A percentile compares a stretch with the other conserved stretches of the same genome.
Conservation (phyloP, 2,329 filamentous ascomycete genomes). For the Xylariaceae sp. region DNA sequence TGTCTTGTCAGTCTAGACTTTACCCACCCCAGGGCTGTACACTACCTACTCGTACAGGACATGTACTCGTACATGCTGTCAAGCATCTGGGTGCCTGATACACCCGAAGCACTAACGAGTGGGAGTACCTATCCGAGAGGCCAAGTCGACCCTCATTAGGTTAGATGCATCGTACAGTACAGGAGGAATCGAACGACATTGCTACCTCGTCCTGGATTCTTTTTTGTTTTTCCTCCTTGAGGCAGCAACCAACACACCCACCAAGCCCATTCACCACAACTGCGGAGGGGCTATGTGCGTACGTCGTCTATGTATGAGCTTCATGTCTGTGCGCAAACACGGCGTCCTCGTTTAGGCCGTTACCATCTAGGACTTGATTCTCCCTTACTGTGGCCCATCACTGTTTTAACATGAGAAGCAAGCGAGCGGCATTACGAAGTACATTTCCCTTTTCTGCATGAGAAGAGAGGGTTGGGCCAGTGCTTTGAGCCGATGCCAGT, state of each 20-base stretch:
- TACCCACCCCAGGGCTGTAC: too few species aligned
- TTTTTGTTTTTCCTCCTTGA: not conserved
- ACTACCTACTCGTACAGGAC: not conserved
- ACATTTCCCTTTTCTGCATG: not conserved
- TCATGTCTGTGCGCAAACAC: not conserved
- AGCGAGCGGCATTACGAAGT: not conserved
- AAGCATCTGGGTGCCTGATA: not conserved
- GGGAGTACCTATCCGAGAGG: not conserved
- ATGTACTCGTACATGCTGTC: not conserved
- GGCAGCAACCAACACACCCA: not conserved
- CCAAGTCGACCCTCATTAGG: not conserved
- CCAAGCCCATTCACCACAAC: not conserved
- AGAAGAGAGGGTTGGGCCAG: not conserved
- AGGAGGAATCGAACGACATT: not conserved
- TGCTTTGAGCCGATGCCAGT: constrained; percentile 5
- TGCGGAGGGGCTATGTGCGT: too few species aligned
- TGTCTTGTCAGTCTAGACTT: not conserved
- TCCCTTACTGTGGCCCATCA: constrained; percentile 7
- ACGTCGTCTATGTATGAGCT: constrained; percentile 1
- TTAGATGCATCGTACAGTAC: not conserved
- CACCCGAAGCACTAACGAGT: not conserved
- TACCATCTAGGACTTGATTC: not conserved
- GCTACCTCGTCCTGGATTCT: not conserved
- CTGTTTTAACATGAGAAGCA: not conserved
- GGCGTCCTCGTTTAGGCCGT: not conserved